These are phyloP conservation scores for Sclerospora graminicola DNA, from an alignment of 352 stramenopile genomes.

Conservation along the genomic window DNA sequence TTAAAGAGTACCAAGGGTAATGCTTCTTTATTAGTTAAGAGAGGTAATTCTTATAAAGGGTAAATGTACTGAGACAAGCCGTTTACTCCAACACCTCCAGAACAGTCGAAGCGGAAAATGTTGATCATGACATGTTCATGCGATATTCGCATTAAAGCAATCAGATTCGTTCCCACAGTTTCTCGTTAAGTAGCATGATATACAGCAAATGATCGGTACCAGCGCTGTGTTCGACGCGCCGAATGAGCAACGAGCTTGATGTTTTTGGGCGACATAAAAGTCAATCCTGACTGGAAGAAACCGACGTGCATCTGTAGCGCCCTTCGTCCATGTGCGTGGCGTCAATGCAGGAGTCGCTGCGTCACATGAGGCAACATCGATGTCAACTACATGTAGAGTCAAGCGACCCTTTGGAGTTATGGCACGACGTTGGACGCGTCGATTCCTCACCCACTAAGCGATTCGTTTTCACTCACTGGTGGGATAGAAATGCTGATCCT, in stretches of 20 bases:
- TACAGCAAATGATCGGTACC: conserved; percentile 48
- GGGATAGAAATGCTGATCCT: conserved; percentile 4
- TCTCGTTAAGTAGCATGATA: conserved; percentile 19
- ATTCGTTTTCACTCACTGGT: conserved; percentile 26
- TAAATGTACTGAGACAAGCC: too few species aligned
- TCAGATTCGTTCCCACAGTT: conserved; percentile 39
- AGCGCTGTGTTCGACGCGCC: conserved; percentile 33
- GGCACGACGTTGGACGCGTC: conserved; percentile 54
- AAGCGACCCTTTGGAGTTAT: conserved; percentile 41
- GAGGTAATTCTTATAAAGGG: too few species aligned
- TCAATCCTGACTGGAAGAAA: conserved; percentile 46
- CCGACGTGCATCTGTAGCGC: conserved; percentile 35
- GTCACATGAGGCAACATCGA: conserved; percentile 23
- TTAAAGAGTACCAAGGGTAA: too few species aligned
- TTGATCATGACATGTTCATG: conserved; percentile 23
- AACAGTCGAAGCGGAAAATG: conserved; percentile 14
- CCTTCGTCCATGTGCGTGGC: conserved; percentile 49
- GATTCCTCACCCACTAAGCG: conserved; percentile 49
- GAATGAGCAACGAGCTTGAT: conserved; percentile 14
- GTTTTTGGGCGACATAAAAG: conserved; percentile 18
- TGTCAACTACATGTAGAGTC: conserved; percentile 40
- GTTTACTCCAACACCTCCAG: too few species aligned
- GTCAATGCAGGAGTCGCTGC: conserved; percentile 28
- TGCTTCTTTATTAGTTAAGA: too few species aligned
- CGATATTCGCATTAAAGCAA: conserved; percentile 38